These are phyloP conservation scores for Aethionema arabicum DNA, from an alignment of 345 rosid genomes.

Conservation along the genomic window DNA sequence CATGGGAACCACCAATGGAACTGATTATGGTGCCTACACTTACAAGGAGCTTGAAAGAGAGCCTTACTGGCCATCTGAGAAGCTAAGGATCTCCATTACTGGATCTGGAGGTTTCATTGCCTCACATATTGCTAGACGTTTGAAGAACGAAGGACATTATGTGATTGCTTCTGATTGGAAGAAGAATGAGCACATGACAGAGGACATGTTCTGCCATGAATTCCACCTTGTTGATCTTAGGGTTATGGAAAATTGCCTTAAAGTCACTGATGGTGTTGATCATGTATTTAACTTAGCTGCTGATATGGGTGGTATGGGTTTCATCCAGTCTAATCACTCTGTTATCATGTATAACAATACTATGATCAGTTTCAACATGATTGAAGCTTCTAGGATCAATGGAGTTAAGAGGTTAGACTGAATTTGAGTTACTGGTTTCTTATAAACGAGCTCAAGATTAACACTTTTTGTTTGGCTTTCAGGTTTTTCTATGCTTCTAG, in stretches of 20 bases:
- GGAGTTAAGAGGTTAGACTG: constrained; percentile 74
- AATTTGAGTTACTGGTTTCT: background rate
- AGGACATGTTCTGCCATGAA: constrained; percentile 96
- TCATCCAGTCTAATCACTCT: constrained; percentile 96
- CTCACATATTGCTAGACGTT: constrained; percentile 95
- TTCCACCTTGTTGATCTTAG: constrained; percentile 94
- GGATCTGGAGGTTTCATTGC: constrained; percentile 98
- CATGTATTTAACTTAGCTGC: constrained; percentile 99
- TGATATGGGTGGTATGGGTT: constrained; percentile 99
- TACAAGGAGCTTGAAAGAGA: constrained; percentile 80
- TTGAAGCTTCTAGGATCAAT: constrained; percentile 89
- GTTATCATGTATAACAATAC: constrained; percentile 98
- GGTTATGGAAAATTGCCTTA: constrained; percentile 95
- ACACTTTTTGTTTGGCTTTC: constrained; percentile 3
- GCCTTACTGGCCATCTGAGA: constrained; percentile 89
- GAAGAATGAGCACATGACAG: constrained; percentile 99
- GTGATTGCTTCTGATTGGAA: constrained; percentile 99
- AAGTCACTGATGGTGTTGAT: constrained; percentile 70
- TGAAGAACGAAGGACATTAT: constrained; percentile 94
- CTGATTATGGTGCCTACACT: constrained; percentile 72
- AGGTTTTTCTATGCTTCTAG: constrained; percentile 99
- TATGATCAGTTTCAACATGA: constrained; percentile 98
- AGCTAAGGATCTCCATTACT: constrained; percentile 77
- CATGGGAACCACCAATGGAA: constrained; percentile 71
- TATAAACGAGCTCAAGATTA: background rate